Evolutionary conservation across 129 eudicot species (phyloP).

Genomic region (Rutidosis leptorrhynchoides): DNA sequence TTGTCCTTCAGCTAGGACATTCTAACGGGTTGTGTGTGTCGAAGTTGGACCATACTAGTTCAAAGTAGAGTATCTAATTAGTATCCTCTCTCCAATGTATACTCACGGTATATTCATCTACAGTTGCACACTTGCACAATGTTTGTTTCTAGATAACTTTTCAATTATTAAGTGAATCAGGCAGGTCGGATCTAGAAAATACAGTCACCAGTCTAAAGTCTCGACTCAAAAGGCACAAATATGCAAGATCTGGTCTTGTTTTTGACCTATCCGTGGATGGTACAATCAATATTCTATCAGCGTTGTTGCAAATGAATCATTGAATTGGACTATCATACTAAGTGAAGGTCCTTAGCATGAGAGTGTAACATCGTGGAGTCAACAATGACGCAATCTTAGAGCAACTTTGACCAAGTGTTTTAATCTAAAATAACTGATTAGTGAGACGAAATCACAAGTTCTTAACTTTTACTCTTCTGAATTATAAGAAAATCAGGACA

Average conservation of each 20-base stretch:
- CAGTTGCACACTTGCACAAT: neutral
- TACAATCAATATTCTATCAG: slow-evolving; percentile 5
- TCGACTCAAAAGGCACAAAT: neutral
- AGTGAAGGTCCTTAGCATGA: neutral
- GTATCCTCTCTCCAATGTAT: neutral
- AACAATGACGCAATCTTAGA: neutral
- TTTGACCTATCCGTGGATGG: slow-evolving; percentile 12
- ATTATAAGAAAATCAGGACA: slow-evolving; percentile 2
- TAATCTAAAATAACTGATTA: neutral
- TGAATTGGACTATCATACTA: neutral
- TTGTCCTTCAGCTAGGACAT: neutral
- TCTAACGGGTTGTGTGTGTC: neutral
- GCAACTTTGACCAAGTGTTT: neutral
- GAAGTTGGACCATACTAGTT: neutral
- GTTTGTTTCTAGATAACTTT: neutral
- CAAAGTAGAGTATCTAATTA: neutral
- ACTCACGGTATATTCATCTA: neutral
- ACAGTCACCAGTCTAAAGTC: neutral
- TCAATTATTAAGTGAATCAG: neutral
- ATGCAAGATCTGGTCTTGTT: slow-evolving; percentile 7
- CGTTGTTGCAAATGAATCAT: neutral
- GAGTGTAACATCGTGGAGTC: neutral
- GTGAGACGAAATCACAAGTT: neutral
- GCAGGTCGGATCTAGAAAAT: slow-evolving; percentile 14
- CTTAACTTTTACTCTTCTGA: neutral